Evolutionary conservation across 2,329 filamentous ascomycete species (phyloP).

Genomic region (Microsporum audouinii): DNA sequence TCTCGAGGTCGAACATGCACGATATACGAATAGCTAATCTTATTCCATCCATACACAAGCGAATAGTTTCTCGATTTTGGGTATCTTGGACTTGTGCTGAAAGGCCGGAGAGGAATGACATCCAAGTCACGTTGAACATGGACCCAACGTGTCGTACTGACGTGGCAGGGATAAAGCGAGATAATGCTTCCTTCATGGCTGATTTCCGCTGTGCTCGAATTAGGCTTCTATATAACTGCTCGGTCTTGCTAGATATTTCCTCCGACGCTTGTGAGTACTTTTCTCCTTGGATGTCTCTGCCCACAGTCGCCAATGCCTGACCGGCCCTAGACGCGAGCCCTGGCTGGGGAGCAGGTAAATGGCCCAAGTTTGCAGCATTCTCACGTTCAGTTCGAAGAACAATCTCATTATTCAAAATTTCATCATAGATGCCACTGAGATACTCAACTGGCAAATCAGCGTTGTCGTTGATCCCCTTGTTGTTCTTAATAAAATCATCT

Average conservation of each 20-base stretch:
- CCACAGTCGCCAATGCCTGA: conserved; percentile 81
- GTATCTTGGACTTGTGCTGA: conserved; percentile 89
- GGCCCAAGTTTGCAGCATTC: conserved; percentile 68
- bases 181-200: conserved; percentile 54
- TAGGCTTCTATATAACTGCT: conserved; percentile 85
- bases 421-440: conserved; percentile 76
- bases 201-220: conserved; percentile 81
- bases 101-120: conserved; percentile 93
- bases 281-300: conserved; percentile 81
- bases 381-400: conserved; percentile 87
- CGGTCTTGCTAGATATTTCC: conserved; percentile 71
- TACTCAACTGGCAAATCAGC: conserved; percentile 90
- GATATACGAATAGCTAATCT: conserved; percentile 87
- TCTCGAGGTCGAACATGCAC: conserved; percentile 84
- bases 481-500: conserved; percentile 98
- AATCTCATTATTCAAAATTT: conserved; percentile 85
- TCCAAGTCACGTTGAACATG: conserved; percentile 99
- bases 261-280: conserved; percentile 92
- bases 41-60: conserved; percentile 87
- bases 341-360: conserved; percentile 45
- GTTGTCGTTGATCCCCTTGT: conserved; percentile 94
- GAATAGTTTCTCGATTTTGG: conserved; percentile 84
- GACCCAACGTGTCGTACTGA: conserved; percentile 91
- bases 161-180: conserved; percentile 77
- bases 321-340: conserved; percentile 74